phyloP scores from a whole-genome alignment of 768 basidiomycete species.

The Leucocoprinus leucothites region DNA sequence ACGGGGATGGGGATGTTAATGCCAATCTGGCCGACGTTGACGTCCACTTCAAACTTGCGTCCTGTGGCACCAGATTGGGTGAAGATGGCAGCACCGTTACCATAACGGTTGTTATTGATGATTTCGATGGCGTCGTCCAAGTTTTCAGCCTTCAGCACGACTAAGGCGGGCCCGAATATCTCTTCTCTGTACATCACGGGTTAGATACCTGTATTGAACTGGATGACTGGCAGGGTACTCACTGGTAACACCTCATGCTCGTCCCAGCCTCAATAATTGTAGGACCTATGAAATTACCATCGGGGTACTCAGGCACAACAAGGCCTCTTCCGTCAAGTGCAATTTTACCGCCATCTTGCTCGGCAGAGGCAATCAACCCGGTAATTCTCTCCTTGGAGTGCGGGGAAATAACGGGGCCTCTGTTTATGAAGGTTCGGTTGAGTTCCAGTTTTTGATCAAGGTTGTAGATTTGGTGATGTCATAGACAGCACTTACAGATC shows the following conservation, averaged over 20 bases:
- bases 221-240: slow-evolving; percentile 26
- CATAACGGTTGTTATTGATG: slow-evolving; percentile 87
- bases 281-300: slow-evolving; percentile 94
- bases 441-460: slow-evolving; percentile 33
- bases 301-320: slow-evolving; percentile 66
- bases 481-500: slow-evolving; percentile 57
- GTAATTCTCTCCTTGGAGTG: slow-evolving; percentile 77
- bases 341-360: slow-evolving; percentile 81
- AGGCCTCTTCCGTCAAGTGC: slow-evolving; percentile 80
- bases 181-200: slow-evolving; percentile 59
- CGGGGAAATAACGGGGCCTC: slow-evolving; percentile 81
- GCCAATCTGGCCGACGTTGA: slow-evolving; percentile 91
- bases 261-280: slow-evolving; percentile 84
- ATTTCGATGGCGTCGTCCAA: slow-evolving; percentile 88
- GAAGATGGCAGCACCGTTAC: slow-evolving; percentile 94
- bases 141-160: slow-evolving; percentile 73
- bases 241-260: slow-evolving; percentile 87
- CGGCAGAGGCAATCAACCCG: slow-evolving; percentile 68
- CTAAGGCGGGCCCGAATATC: slow-evolving; percentile 91
- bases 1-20: slow-evolving; percentile 94
- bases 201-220: slow-evolving; percentile 43
- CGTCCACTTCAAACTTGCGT: slow-evolving; percentile 85
- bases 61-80: slow-evolving; percentile 96
- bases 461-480: slow-evolving; percentile 78
- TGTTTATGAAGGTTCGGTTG: slow-evolving; percentile 48